Evolutionary conservation across 306 rosid species (phyloP), one percentile per base, ranked within the genome.

Genomic region (Fagus crenata): DNA sequence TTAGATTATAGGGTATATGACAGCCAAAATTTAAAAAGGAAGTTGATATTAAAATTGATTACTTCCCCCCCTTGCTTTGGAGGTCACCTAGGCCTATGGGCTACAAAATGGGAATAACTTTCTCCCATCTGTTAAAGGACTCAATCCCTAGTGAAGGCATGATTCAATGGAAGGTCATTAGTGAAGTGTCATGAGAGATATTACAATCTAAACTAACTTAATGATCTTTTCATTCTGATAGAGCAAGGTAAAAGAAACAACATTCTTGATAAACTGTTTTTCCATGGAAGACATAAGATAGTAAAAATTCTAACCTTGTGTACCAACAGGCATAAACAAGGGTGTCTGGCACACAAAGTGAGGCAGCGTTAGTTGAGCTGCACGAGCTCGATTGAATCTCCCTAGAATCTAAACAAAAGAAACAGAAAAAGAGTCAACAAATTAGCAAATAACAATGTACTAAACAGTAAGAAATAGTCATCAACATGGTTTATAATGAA

Each of bases 251-350:
- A 58, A 46, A 46, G 2, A 46, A 46, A 46, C 51, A 46, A 46
- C 51, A 46, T 46, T 46, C 51, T 46, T 46, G 51, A 46, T 9
- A 14, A 46, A 56, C 32, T 7, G 6, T 5, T 3, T 33, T 33
- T 32, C 68, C 18, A 49, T 2, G 55, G 71, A 72, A 74, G 18
- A 17, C 12, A 74, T 54, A 69, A 9, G 49, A 56, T 11, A 39
- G 46, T 77, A 17, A 17, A 75, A 81, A 77, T 72, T 49, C 83
- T 74, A 46, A 94, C 98, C 97, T 92, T 95, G 97, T 1, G 99
- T 92, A 67, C 99, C 99, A 36, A 92, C 97, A 1, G 97, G 99
- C 99, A 95, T 95, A 85, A 90, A 95, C 72, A 95, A 86, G 73
- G 99, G 99, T 2, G 99, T 92, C 80, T 95, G 92, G 71, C 89